Evolutionary conservation across 2,329 filamentous ascomycete genomes (phyloP).

Genomic region (Fusarium sp.): DNA sequence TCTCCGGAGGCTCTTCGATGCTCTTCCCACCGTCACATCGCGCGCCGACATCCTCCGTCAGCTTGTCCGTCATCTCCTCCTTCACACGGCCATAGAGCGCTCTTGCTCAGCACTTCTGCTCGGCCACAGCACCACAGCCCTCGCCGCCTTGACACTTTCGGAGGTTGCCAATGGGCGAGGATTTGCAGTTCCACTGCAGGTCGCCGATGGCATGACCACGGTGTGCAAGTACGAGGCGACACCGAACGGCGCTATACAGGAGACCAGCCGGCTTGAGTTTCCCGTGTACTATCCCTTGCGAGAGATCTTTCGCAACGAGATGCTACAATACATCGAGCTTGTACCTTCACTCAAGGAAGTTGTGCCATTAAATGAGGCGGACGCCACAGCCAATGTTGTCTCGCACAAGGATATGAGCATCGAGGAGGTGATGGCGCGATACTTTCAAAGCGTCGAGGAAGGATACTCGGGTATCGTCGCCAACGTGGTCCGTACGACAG

Average conservation of each 20-base stretch:
- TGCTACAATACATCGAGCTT: slow-evolving; percentile 73
- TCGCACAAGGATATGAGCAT: slow-evolving; percentile 86
- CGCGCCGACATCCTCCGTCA: slow-evolving; percentile 78
- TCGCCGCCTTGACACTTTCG: slow-evolving; percentile 86
- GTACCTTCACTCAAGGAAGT: slow-evolving; percentile 64
- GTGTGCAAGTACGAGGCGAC: slow-evolving; percentile 47
- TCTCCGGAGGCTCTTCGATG: slow-evolving; percentile 67
- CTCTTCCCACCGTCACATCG: slow-evolving; percentile 79
- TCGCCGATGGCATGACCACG: slow-evolving; percentile 75
- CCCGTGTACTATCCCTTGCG: slow-evolving; percentile 82
- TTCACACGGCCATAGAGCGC: slow-evolving; percentile 70
- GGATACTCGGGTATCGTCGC: slow-evolving; percentile 92
- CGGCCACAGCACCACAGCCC: slow-evolving; percentile 86
- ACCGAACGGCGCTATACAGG: slow-evolving; percentile 32
- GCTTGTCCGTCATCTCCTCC: slow-evolving; percentile 77
- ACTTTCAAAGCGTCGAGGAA: slow-evolving; percentile 84
- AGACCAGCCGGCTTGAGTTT: slow-evolving; percentile 43
- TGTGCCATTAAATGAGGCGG: slow-evolving; percentile 53
- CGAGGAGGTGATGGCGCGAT: slow-evolving; percentile 88
- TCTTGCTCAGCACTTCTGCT: slow-evolving; percentile 80
- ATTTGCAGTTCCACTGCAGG: slow-evolving; percentile 83
- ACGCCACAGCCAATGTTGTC: slow-evolving; percentile 55
- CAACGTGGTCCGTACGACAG: slow-evolving; percentile 94
- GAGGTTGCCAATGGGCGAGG: slow-evolving; percentile 94
- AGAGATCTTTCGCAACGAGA: slow-evolving; percentile 86